A percentile compares a stretch with the other conserved stretches of the same genome.
phyloP scores from a whole-genome alignment of 2,329 filamentous ascomycete species.

The Botrytis sinoallii region DNA sequence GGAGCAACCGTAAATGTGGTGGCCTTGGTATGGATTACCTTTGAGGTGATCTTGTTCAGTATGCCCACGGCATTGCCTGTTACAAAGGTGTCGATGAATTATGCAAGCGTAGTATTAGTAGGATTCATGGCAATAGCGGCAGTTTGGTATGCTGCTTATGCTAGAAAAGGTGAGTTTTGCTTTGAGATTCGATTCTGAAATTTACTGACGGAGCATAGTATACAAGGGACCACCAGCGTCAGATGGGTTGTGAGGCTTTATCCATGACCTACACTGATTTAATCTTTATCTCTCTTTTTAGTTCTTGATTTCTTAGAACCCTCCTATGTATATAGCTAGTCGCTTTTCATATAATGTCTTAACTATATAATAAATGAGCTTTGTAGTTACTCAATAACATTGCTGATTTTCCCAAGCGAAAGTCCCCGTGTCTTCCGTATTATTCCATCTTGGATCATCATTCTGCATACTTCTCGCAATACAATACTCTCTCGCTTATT shows the following conservation, averaged over 20 bases:
- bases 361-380: not conserved
- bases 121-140: conserved; percentile 51
- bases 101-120: conserved; percentile 50
- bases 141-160: conserved; percentile 50
- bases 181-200: not conserved
- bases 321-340: not conserved
- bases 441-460: not conserved
- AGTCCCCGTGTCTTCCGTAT: not conserved
- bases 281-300: not conserved
- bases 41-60: conserved; percentile 62
- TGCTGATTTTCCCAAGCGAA: not conserved
- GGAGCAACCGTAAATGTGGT: conserved; percentile 58
- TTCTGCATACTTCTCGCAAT: not conserved
- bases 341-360: not conserved
- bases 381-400: not conserved
- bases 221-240: conserved; percentile 30
- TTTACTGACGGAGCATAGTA: conserved; percentile 19
- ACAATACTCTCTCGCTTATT: not conserved
- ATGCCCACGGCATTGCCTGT: conserved; percentile 60
- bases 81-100: conserved; percentile 56
- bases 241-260: conserved; percentile 23
- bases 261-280: not conserved
- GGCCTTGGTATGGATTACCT: conserved; percentile 54
- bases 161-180: conserved; percentile 46
- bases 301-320: not conserved